Base-by-base conservation (phyloP, 805 yeast species). In the Crinitomyces ghanaensis region DNA sequence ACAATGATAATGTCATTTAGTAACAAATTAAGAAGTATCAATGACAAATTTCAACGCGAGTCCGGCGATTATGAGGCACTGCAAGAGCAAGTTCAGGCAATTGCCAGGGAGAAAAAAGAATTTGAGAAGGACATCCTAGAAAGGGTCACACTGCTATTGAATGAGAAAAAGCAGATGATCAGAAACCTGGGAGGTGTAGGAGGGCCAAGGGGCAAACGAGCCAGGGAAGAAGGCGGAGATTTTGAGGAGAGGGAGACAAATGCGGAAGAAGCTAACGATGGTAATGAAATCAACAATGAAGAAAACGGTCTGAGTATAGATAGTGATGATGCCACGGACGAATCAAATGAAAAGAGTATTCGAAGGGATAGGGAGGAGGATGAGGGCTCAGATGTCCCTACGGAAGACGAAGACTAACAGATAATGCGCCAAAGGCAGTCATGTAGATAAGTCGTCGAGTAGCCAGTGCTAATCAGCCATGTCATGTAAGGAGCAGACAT, bases 161-260 rank as follows among this genome's bases (percentile, higher is more conserved):
- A 49, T 32, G 34, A 39, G 12, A 46, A 39, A 30, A 40, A 33
- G 33, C 37, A 26, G 31, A 41, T 31, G 33, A 42, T 41, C 33
- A 31, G 26, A 27, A 35, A 34, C 13, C 31, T 42, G 31, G 19
- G 30, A 23, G 39, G 29, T 8, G 30, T 12, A 13, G 25, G 39
- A 26, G 8, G 30, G 13, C 13, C 20, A 29, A 6, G 14, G 11
- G 13, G 26, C 28, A 16, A 21, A 12, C 33, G 23, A 9, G 7
- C 34, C 9, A 14, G 9, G n/a, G 28, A 14, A 4, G 19, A 12
- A 12, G 15, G 4, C 12, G 33, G 32, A 14, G 15, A n/a, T 19
- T 7, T 20, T 23, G 28, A 14, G 16, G 16, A 21, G 31, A 4
- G 19, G 7, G 31, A 18, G 31, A 11, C 5, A 23, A 19, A 15